These are phyloP conservation scores for Penicillium expansum DNA, from an alignment of 2,329 filamentous ascomycete genomes.

Conservation along the genomic window DNA sequence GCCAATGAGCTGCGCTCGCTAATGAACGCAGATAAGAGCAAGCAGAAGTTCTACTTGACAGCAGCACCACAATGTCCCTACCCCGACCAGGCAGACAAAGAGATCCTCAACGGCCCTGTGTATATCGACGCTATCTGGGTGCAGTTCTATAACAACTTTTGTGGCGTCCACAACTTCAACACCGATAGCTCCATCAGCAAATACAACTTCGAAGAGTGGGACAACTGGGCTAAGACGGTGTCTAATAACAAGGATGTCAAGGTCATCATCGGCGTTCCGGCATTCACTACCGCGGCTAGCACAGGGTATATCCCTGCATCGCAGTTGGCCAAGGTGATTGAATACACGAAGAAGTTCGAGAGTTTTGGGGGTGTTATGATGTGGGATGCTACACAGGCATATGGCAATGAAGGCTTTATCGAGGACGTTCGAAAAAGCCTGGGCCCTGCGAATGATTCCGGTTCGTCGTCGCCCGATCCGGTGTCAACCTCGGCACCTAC, in stretches of 20 bases:
- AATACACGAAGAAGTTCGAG: slow-evolving; percentile 53
- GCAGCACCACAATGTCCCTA: slow-evolving; percentile 68
- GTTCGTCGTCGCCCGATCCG: slow-evolving; percentile 32
- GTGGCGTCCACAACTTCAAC: slow-evolving; percentile 56
- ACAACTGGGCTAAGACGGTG: slow-evolving; percentile 60
- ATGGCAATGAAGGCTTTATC: slow-evolving; percentile 58
- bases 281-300: slow-evolving; percentile 52
- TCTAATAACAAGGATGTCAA: slow-evolving; percentile 61
- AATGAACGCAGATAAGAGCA: slow-evolving; percentile 54
- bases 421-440: slow-evolving; percentile 40
- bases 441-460: slow-evolving; percentile 48
- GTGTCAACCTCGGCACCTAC: slow-evolving; percentile 27
- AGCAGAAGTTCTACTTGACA: slow-evolving; percentile 59
- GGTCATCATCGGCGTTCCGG: slow-evolving; percentile 61
- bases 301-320: slow-evolving; percentile 54
- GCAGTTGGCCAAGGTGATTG: slow-evolving; percentile 52
- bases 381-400: slow-evolving; percentile 65
- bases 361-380: slow-evolving; percentile 68
- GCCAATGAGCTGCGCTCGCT: slow-evolving; percentile 55
- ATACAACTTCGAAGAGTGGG: slow-evolving; percentile 65
- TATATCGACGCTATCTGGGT: slow-evolving; percentile 61
- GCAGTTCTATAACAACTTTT: slow-evolving; percentile 70
- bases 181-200: slow-evolving; percentile 48
- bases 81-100: slow-evolving; percentile 59
- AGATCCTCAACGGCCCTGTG: slow-evolving; percentile 56